A percentile compares a stretch with the other conserved stretches of the same genome.
phyloP scores from a whole-genome alignment of 805 yeast species.

The Yarrowia osloensis region DNA sequence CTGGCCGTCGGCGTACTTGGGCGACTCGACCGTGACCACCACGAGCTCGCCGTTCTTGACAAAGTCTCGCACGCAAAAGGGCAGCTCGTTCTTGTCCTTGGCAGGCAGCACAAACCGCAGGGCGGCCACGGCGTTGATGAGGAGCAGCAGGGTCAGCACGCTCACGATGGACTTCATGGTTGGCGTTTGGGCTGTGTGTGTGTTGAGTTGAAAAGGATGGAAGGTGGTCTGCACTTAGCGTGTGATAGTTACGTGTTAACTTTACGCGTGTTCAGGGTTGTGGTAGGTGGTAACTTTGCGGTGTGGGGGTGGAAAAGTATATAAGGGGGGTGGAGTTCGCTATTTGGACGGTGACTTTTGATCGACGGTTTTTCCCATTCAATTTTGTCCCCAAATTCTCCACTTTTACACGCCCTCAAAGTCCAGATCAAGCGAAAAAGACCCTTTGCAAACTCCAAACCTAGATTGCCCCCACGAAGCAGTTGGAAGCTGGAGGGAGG shows the following conservation, averaged over 20 bases:
- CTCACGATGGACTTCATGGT: slow-evolving; percentile 22
- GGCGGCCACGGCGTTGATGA: slow-evolving; percentile 35
- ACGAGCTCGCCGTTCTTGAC: slow-evolving; percentile 82
- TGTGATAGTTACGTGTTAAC: slow-evolving; percentile 27
- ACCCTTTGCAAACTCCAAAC: background rate
- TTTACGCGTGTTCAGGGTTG: slow-evolving; percentile 29
- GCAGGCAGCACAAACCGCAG: slow-evolving; percentile 43
- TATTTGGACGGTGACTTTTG: too few relatives aligned
- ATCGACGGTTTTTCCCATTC: too few relatives aligned
- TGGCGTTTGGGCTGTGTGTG: background rate
- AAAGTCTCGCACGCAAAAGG: slow-evolving; percentile 90
- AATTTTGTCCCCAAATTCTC: too few relatives aligned
- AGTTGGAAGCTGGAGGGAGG: background rate
- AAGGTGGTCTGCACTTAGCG: background rate
- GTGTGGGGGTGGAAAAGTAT: background rate
- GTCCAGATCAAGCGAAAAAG: slow-evolving; percentile 1
- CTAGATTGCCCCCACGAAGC: background rate
- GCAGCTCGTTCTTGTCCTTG: slow-evolving; percentile 42
- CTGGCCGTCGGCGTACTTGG: slow-evolving; percentile 86
- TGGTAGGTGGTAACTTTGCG: background rate
- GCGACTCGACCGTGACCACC: slow-evolving; percentile 79
- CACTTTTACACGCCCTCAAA: background rate
- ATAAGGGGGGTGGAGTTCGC: background rate
- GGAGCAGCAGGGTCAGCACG: slow-evolving; percentile 28
- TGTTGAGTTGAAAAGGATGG: background rate